Evolutionary conservation across 441 rosid genomes (phyloP).

Genomic region (Aleurites moluccanus): DNA sequence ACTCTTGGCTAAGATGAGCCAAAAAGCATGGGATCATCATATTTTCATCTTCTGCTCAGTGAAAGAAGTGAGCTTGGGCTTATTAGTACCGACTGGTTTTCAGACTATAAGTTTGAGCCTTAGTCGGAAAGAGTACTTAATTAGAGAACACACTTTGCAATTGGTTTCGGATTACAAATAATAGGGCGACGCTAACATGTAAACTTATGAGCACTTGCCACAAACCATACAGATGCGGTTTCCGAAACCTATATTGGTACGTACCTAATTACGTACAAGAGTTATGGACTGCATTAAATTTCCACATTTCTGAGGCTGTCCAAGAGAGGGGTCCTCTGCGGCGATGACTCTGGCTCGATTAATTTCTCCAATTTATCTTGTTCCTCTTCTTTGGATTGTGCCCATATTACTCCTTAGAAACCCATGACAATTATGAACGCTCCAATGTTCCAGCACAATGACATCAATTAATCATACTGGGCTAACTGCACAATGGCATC

Average conservation of each 20-base stretch:
- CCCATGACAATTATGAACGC: constrained; percentile 47
- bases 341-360: constrained; percentile 2
- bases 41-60: too few relatives aligned
- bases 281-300: neutral
- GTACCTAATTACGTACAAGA: neutral
- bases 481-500: too few relatives aligned
- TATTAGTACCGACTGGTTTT: too few relatives aligned
- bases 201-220: neutral
- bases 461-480: neutral
- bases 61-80: too few relatives aligned
- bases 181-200: neutral
- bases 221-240: neutral
- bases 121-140: neutral
- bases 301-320: constrained; percentile 12
- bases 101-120: neutral
- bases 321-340: constrained; percentile 32
- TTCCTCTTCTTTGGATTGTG: constrained; percentile 40
- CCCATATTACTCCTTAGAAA: constrained; percentile 61
- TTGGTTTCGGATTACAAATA: neutral
- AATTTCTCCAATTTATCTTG: constrained; percentile 5
- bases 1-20: too few relatives aligned
- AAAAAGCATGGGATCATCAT: too few relatives aligned
- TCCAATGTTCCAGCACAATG: constrained; percentile 43
- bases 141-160: neutral
- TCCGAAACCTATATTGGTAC: neutral